Evolutionary conservation across 345 rosid species (phyloP), one percentile per base, ranked within the genome.

Genomic region (Dipteronia dyeriana): DNA sequence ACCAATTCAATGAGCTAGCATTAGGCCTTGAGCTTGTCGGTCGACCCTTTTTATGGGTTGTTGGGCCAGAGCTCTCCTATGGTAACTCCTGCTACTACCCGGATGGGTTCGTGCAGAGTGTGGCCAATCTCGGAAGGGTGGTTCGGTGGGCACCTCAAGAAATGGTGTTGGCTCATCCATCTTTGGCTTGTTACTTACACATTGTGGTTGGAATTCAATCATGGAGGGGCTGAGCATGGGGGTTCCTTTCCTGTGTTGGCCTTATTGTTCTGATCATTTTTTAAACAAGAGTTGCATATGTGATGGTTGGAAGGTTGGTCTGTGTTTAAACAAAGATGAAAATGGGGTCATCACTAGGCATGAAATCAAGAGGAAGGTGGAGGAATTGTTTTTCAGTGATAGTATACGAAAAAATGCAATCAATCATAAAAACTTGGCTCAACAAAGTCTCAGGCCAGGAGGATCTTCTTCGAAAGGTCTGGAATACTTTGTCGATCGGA

Each of bases 151-250:
- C 78, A 22, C 83, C 82, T 8, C 90, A 85, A 54, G 86, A 84
- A 61, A 75, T 39, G 63, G 87, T 87, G 12, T 61, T 87, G 29
- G 67, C 79, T 74, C 88, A 85, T 73, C 83, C 82, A 19, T 78
- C 86, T 0, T 54, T 76, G 0, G 77, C 85, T 7, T 85, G 87
- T 51, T 87, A 80, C 74, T 10, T 86, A 78, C 74, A 0, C 89
- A 86, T 29, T 82, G 89, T 0, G 87, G 86, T 2, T 86, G 89
- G 87, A 84, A 84, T 59, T 84, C 85, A 16, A 80, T 17, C 57
- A 53, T 86, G 72, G 86, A 84, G 9, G 84, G 86, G 13, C 19
- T 79, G 54, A 12, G 78, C 76, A 71, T 12, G 8, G 87, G 86
- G 5, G 73, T 82, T 2, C 83, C 84, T 3, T 79, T 84, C 34